phyloP scores from a whole-genome alignment of 371 early-diverging fungal species.

The Apophysomyces trapeziformis region DNA sequence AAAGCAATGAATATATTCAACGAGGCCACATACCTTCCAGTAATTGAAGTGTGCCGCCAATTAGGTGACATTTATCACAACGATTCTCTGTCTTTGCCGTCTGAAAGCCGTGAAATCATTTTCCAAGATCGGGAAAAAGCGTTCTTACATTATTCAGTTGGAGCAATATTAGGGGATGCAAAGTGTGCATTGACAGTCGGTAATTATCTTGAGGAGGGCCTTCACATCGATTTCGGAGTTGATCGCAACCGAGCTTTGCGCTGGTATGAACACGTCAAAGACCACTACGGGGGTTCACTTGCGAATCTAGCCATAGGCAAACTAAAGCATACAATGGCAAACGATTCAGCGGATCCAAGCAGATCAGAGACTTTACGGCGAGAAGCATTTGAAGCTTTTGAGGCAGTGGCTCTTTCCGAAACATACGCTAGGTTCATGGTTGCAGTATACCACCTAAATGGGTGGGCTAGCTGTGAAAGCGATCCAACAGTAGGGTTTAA shows the following conservation, averaged over 20 bases:
- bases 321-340: slow-evolving; percentile 24
- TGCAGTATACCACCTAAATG: slow-evolving; percentile 30
- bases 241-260: slow-evolving; percentile 19
- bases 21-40: no score
- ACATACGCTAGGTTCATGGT: slow-evolving; percentile 28
- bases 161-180: slow-evolving; percentile 17
- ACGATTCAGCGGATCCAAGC: not conserved
- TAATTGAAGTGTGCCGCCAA: no score
- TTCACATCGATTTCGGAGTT: slow-evolving; percentile 8
- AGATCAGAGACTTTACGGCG: slow-evolving; percentile 4
- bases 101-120: not conserved
- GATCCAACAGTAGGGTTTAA: slow-evolving; percentile 20
- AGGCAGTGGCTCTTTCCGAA: slow-evolving; percentile 4
- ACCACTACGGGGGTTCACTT: slow-evolving; percentile 14
- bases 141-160: slow-evolving; percentile 21
- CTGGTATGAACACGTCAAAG: slow-evolving; percentile 21
- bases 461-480: slow-evolving; percentile 22
- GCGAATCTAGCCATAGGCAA: slow-evolving; percentile 29
- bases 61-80: slow-evolving; percentile 2
- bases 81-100: not conserved
- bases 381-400: slow-evolving; percentile 23
- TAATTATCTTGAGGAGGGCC: slow-evolving; percentile 23
- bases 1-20: no score
- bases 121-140: slow-evolving; percentile 20
- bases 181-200: slow-evolving; percentile 22